A percentile compares a stretch with the other conserved stretches of the same genome.
phyloP scores from a whole-genome alignment of 345 rosid species.

The Camelina hispida region DNA sequence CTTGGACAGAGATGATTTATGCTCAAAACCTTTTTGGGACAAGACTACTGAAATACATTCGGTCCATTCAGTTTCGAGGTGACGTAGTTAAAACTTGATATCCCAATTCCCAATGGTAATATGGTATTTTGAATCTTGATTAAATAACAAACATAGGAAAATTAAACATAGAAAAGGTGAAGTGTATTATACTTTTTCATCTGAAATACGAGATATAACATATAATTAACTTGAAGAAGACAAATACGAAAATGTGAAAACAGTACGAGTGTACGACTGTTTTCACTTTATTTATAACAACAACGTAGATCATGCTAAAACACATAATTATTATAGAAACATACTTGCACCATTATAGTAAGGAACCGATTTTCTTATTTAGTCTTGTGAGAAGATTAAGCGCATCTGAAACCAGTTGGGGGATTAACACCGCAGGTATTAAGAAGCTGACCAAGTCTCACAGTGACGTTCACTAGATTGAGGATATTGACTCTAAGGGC shows the following conservation, averaged over 20 bases:
- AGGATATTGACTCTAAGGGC: background rate
- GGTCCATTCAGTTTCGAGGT: background rate
- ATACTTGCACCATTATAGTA: background rate
- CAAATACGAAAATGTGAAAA: background rate
- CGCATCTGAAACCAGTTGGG: background rate
- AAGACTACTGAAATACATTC: no score
- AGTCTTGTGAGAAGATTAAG: background rate
- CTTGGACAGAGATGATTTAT: no score
- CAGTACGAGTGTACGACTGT: background rate
- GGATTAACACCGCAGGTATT: background rate
- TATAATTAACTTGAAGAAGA: background rate
- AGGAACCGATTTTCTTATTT: background rate
- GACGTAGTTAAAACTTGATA: background rate
- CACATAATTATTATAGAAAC: background rate
- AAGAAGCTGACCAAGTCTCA: background rate
- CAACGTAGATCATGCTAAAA: background rate
- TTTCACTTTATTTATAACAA: constrained; percentile 8
- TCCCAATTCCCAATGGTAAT: background rate
- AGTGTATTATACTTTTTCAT: background rate
- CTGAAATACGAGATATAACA: background rate
- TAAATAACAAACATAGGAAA: background rate
- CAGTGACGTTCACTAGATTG: background rate
- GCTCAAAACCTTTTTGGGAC: no score
- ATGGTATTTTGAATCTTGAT: background rate
- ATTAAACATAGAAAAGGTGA: background rate